Conservation (phyloP, 495 filamentous ascomycete species). For the Aspergillus kassunensis region DNA sequence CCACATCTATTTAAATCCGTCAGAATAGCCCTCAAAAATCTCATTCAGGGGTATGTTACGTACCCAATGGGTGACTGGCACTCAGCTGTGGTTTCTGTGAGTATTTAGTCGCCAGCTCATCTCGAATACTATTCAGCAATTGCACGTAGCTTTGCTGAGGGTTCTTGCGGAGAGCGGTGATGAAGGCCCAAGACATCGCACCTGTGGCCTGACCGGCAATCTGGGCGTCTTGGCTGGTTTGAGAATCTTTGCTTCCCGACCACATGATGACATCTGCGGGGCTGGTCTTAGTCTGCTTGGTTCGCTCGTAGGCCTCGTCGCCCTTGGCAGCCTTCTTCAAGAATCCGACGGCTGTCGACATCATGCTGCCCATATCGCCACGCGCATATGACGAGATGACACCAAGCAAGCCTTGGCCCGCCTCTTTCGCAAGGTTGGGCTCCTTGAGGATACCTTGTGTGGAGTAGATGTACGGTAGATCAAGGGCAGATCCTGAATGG, state of each 20-base stretch:
- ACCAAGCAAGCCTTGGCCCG: slow-evolving; percentile 85
- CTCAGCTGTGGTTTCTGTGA: slow-evolving; percentile 95
- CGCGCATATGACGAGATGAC: slow-evolving; percentile 87
- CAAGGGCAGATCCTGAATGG: slow-evolving; percentile 93
- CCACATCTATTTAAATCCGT: slow-evolving; percentile 47
- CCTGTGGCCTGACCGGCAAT: slow-evolving; percentile 85
- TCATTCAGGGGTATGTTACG: slow-evolving; percentile 25
- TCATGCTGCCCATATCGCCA: slow-evolving; percentile 82
- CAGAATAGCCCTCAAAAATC: slow-evolving; percentile 21
- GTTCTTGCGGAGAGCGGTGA: slow-evolving; percentile 90
- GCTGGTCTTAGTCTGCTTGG: slow-evolving; percentile 85
- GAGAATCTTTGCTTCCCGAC: slow-evolving; percentile 92
- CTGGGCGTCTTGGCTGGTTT: slow-evolving; percentile 69
- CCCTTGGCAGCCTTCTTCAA: slow-evolving; percentile 90
- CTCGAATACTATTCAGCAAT: slow-evolving; percentile 90
- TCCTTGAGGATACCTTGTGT: slow-evolving; percentile 95
- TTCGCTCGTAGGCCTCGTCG: slow-evolving; percentile 73
- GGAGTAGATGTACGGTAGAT: slow-evolving; percentile 96
- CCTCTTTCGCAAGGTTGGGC: slow-evolving; percentile 96
- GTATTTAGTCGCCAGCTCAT: slow-evolving; percentile 85
- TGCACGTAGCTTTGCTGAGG: slow-evolving; percentile 98
- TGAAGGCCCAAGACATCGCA: slow-evolving; percentile 98
- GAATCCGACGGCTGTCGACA: slow-evolving; percentile 76
- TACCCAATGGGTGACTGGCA: slow-evolving; percentile 94
- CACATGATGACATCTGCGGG: slow-evolving; percentile 97